Evolutionary conservation across 371 early-diverging fungal species (phyloP), one percentile per base, ranked within the genome.

Genomic region (Rhizopus delemar): DNA sequence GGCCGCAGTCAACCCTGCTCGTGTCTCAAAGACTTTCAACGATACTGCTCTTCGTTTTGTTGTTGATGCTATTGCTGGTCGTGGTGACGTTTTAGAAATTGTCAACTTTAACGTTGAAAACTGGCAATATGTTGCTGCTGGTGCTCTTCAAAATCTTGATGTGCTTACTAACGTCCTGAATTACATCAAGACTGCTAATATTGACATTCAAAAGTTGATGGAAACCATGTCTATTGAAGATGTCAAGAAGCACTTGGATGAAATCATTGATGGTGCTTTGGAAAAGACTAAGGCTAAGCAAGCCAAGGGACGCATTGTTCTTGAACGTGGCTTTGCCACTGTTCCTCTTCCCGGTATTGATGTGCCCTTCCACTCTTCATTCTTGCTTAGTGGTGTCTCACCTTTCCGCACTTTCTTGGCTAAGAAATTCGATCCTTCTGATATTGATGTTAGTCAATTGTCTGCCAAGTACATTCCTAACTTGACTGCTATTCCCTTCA

Each of bases 41-140:
- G 90, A 93, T 75, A 86, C 90, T 73, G 91, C 88, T 39, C 86
- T 97, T 59, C 83, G 86, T 56, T 85, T 87, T 60, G 85, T 93
- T 31, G 92, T 97, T 31, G 85, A 88, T 62, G 80, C 91, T 36
- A 92, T 97, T 69, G 90, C 90, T 58, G 82, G 87, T 62, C 80
- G 85, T 59, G 86, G 89, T 54, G 90, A 87, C 46, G 85, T 97
- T 33, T 75, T 96, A 56, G 97, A 97, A 68, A 93, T 97, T 69
- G 97, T 96, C 70, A 97, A 97, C 85, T 93, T 89, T 82, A 97
- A 97, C 83, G 97, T 97, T 35, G 93, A 92, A 60, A 93, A 90
- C 85, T 87, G 90, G 87, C 98, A 97, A 80, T 96, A 96, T 67
- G 96, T 96, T 33, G 90, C 93, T 35, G 92, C 98, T 53, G 98